Evolutionary conservation across 192 early-diverging fungal species (phyloP), one percentile per base, ranked within the genome.

Genomic region (Coemansia sp.): DNA sequence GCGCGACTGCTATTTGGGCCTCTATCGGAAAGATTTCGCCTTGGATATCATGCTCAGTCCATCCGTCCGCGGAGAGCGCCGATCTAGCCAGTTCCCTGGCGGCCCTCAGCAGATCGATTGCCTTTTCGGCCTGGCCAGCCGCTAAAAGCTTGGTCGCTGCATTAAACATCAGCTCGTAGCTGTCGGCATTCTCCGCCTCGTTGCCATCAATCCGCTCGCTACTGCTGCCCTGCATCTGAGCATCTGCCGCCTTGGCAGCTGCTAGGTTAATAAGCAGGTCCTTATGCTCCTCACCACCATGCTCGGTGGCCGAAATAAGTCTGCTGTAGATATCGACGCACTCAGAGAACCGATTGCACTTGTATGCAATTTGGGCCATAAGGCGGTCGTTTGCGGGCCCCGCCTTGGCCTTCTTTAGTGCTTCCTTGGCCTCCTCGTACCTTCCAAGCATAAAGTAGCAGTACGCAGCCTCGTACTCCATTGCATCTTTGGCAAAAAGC

Each of bases 331-430:
- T 55, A 8, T 55, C 49, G 20, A 67, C 35, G 55, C 76, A 79
- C 35, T 73, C 65, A 16, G 52, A 45, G 62, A 69, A 81, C 23
- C 68, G 49, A 30, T 63, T 62, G 45, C 62, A 49, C 35, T 75
- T 81, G 73, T 75, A 81, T 24, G 72, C 72, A 66, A 81, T 68
- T 60, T 81, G 78, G 11, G 78, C 78, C 14, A 58, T 27, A 62
- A 81, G 50, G 19, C 59, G 54, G 51, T 65, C 62, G 4, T 39
- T 54, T 4, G 51, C 47, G 5, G 46, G 52, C 6, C 72, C 62
- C 16, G 60, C 30, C 32, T 42, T 58, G 18, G 35, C 66, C 6
- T 64, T 45, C 32, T 51, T 51, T n/a, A 81, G 63, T 14, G 47
- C 28, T 0, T 22, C 35, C 24, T 52, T 46, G 25, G 78, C 69